Base-by-base conservation (phyloP, 805 yeast genomes). In the Wickerhamomyces queroliae region DNA sequence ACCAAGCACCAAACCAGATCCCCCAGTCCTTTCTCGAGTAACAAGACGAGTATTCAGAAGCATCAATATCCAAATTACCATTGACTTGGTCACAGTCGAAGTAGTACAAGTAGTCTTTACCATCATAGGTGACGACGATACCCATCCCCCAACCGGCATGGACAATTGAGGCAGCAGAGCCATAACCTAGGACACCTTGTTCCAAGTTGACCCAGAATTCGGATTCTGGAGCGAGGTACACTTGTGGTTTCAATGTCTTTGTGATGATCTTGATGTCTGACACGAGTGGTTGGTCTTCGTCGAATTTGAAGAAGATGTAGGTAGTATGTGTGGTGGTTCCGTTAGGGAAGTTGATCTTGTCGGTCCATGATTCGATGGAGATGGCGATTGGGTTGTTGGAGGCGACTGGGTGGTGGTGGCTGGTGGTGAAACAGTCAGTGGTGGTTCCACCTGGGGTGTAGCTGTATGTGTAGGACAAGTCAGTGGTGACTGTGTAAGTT, bases 241-340 rank as follows among this genome's bases (percentile, higher is more conserved):
- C 37, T 11, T 28, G 12, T 5, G 21, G 10, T 17, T 3, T 5
- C 15, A 29, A 34, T 2, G 44, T 27, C 3, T 41, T 39, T 1
- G 52, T 42, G 7, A 42, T 17, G 25, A 47, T 29, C 19, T 44
- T 40, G 16, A 50, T 48, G 27, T 46, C 52, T 18, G 46, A 40
- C 9, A 50, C 44, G 16, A 38, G 44, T 8, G 29, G n/a, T 10
- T 42, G 36, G 32, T 50, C 50, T 20, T 36, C 31, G 3, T 50
- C 46, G 40, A 48, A 50, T 37, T 47, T 50, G 32, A 41, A 41
- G 38, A 41, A 34, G 18, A 36, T 27, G 35, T 44, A 48, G 7
- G 29, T 20, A 7, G 25, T 40, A 42, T 39, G 41, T 6, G 16
- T 11, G 18, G 11, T 35, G 9, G 13, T n/a, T 19, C 21, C 11